phyloP scores from a whole-genome alignment of 2,329 filamentous ascomycete species.

The Ophiostoma montium region DNA sequence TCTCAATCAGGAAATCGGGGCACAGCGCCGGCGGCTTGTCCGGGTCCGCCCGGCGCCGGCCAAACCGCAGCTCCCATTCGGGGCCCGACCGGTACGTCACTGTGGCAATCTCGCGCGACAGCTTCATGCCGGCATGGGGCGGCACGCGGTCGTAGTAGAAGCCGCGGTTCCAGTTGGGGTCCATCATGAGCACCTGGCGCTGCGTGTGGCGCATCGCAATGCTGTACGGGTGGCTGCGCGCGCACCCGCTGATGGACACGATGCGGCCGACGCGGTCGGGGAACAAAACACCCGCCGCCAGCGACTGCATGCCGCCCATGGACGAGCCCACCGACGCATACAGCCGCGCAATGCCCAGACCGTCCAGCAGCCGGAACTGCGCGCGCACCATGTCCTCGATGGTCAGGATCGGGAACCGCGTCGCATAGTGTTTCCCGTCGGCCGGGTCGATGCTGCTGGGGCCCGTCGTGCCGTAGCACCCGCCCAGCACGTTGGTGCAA shows the following conservation, averaged over 20 bases:
- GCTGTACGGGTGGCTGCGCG: conserved; percentile 88
- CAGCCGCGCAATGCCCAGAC: conserved; percentile 59
- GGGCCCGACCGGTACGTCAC: conserved; percentile 94
- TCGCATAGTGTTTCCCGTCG: conserved; percentile 80
- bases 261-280: conserved; percentile 69
- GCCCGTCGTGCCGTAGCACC: conserved; percentile 91
- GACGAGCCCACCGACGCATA: conserved; percentile 90
- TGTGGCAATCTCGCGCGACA: conserved; percentile 91
- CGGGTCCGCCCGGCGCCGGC: conserved; percentile 70
- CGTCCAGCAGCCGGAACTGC: conserved; percentile 79
- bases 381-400: conserved; percentile 96
- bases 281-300: conserved; percentile 75
- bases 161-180: conserved; percentile 89
- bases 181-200: conserved; percentile 97
- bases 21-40: conserved; percentile 84
- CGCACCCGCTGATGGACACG: conserved; percentile 85
- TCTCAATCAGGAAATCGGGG: conserved; percentile 94
- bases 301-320: conserved; percentile 97
- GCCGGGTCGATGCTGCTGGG: conserved; percentile 78
- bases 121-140: conserved; percentile 93
- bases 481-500: conserved; percentile 92
- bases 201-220: conserved; percentile 98
- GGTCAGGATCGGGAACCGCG: conserved; percentile 86
- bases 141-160: conserved; percentile 85
- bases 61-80: conserved; percentile 95